Evolutionary conservation across 495 filamentous ascomycete species (phyloP), one percentile per base, ranked within the genome.

Genomic region (Penicillium cataractarum): DNA sequence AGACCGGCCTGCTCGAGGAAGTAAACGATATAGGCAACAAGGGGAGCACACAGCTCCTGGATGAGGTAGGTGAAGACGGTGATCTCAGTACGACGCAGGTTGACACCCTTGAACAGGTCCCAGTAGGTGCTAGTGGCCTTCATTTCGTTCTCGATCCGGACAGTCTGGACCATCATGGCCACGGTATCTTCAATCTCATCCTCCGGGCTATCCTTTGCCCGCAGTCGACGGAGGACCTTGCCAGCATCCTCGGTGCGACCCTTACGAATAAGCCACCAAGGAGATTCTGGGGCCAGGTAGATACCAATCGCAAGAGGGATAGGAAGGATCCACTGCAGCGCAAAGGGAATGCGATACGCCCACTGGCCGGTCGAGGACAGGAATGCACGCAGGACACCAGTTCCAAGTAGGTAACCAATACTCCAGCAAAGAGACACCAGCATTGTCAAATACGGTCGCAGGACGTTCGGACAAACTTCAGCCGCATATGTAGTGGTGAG

Each of bases 381-480:
- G 72, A 86, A 82, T 33, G 76, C 79, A 65, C 83, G 84, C 61
- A 90, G 81, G 29, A 90, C 88, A 15, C 87, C 88, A 51, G 85
- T 84, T 6, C 81, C 87, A 57, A 92, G 84, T 19, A 88, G 76
- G 65, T 90, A 88, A 4, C 89, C 89, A 24, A 91, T 70, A 12
- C 86, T 88, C 89, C 89, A 92, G 75, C 87, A 90, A 64, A 89
- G 81, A 76, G 90, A 90, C 70, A 91, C 83, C 57, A 89, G 89
- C 37, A 87, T 89, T 0, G 89, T 91, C 39, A 91, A 69, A 68
- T 89, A 90, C 2, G 84, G 81, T n/a, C 89, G 80, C 58, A 92
- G 81, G 31, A 79, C 80, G 0, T 88, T 80, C 9, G 89, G 89
- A 67, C 82, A 86, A 32, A 91, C 86, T 65, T 92, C 89, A 53